phyloP scores from a whole-genome alignment of 2,329 filamentous ascomycete genomes.

The Achaetomium macrosporum region DNA sequence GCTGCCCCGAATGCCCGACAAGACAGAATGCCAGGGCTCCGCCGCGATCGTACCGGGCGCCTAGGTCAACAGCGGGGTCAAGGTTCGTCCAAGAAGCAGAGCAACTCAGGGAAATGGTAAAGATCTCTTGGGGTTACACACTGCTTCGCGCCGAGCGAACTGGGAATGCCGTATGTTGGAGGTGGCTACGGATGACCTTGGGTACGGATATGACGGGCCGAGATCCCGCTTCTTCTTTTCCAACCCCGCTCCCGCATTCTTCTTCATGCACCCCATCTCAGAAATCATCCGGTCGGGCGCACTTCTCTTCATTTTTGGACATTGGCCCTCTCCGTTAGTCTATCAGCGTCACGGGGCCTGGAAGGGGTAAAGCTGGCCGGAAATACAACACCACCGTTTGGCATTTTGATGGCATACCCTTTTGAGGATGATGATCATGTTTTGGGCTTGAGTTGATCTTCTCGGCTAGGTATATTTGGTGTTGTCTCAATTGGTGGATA shows the following conservation, averaged over 20 bases:
- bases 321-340: constrained; percentile 4
- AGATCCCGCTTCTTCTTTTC: constrained; percentile 9
- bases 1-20: too few species aligned
- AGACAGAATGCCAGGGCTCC: too few species aligned
- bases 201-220: constrained; percentile 16
- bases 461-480: not conserved
- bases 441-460: not conserved
- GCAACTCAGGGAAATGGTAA: not conserved
- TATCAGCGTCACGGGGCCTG: not conserved
- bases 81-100: not conserved
- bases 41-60: too few species aligned
- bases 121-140: constrained; percentile 14
- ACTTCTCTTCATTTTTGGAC: constrained; percentile 2
- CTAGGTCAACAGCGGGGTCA: not conserved
- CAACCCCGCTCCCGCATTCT: constrained; percentile 20
- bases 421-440: constrained; percentile 6
- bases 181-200: constrained; percentile 15
- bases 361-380: constrained; percentile 6
- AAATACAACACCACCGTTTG: constrained; percentile 10
- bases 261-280: constrained; percentile 13
- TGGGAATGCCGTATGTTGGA: constrained; percentile 8
- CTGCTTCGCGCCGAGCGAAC: constrained; percentile 2
- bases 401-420: constrained; percentile 12
- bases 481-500: constrained; percentile 11
- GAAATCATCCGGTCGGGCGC: constrained; percentile 11